Evolutionary conservation across 352 stramenopile genomes (phyloP).

Genomic region (Phytophthora capsici): DNA sequence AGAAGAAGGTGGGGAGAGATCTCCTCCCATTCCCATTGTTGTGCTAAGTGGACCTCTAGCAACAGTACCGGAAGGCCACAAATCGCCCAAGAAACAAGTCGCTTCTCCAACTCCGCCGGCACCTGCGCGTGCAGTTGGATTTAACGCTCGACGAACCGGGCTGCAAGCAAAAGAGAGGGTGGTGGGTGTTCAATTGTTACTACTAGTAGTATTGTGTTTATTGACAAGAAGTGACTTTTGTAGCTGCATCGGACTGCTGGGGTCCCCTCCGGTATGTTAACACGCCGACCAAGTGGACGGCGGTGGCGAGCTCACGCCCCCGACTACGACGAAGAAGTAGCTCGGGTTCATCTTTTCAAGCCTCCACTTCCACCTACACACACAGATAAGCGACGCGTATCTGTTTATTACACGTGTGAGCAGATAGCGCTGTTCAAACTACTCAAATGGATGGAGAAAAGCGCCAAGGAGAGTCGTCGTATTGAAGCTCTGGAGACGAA

Average conservation of each 20-base stretch:
- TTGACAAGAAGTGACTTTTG: conserved; percentile 18
- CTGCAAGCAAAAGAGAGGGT: conserved; percentile 31
- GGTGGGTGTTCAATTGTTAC: conserved; percentile 13
- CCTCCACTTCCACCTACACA: conserved; percentile 42
- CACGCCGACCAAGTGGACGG: conserved; percentile 35
- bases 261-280: conserved; percentile 14
- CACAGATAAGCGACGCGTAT: conserved; percentile 53
- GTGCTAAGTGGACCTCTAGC: conserved; percentile 14
- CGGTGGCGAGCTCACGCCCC: conserved; percentile 36
- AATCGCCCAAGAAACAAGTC: background rate
- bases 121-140: conserved; percentile 27
- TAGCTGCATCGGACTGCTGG: conserved; percentile 32
- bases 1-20: conserved; percentile 9
- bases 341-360: conserved; percentile 35
- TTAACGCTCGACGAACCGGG: conserved; percentile 22
- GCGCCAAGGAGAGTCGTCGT: conserved; percentile 22
- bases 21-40: conserved; percentile 13
- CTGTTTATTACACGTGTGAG: conserved; percentile 77
- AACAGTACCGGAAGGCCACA: conserved; percentile 10
- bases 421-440: conserved; percentile 76
- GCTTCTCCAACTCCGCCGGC: background rate
- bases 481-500: conserved; percentile 13
- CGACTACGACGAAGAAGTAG: conserved; percentile 55
- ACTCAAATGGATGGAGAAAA: conserved; percentile 68
- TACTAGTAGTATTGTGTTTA: background rate